A percentile compares a stretch with the other conserved stretches of the same genome.
Evolutionary conservation across 805 yeast species (phyloP).

Genomic region (Brettanomyces custersianus): DNA sequence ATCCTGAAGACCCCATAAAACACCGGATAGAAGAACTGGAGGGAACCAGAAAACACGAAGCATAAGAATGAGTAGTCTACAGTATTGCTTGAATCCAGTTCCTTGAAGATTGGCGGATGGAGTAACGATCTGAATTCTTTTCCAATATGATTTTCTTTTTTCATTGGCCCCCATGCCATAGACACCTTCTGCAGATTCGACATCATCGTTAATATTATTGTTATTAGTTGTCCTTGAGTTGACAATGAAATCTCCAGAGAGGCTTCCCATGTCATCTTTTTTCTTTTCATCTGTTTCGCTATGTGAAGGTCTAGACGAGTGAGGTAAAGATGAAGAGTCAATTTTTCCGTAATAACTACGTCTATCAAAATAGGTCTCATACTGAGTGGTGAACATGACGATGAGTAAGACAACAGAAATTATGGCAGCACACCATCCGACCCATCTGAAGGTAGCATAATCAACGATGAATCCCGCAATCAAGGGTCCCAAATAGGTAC

Average conservation of each 20-base stretch:
- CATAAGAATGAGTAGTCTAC: conserved; percentile 38
- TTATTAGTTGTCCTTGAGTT: neutral
- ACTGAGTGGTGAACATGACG: conserved; percentile 50
- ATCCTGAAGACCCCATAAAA: conserved; percentile 78
- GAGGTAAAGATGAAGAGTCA: conserved; percentile 15
- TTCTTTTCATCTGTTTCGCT: neutral
- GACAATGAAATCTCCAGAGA: neutral
- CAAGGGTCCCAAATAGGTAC: conserved; percentile 73
- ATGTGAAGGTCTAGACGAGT: neutral
- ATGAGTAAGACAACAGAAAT: conserved; percentile 50
- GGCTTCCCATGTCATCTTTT: neutral
- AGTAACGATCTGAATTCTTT: conserved; percentile 40
- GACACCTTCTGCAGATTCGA: conserved; percentile 5
- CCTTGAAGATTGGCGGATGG: conserved; percentile 55
- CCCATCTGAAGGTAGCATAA: conserved; percentile 66
- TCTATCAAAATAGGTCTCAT: conserved; percentile 64
- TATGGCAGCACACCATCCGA: conserved; percentile 60
- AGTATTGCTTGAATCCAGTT: conserved; percentile 56
- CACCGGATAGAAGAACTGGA: conserved; percentile 54
- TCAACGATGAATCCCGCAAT: conserved; percentile 67
- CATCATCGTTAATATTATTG: neutral
- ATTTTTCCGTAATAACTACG: conserved; percentile 30
- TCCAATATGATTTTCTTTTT: conserved; percentile 34
- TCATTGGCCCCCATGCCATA: conserved; percentile 32
- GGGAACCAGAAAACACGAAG: conserved; percentile 54